phyloP scores from a whole-genome alignment of 768 basidiomycete species.

The Naganishia vishniacii region DNA sequence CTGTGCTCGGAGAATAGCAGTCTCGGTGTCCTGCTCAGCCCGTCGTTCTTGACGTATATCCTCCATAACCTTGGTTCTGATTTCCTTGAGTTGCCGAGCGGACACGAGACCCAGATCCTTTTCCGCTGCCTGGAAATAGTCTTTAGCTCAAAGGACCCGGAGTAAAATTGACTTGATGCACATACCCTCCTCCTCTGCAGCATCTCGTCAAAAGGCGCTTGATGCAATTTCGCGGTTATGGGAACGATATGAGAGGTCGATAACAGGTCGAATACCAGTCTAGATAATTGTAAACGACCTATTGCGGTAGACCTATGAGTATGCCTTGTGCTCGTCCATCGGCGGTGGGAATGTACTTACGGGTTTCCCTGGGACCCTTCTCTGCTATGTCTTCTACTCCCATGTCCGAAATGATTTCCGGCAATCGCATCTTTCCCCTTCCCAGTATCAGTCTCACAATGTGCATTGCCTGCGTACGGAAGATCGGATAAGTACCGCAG shows the following conservation, averaged over 20 bases:
- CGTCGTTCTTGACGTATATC: background rate
- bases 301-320: background rate
- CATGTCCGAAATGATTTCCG: conserved; percentile 58
- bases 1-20: conserved; percentile 4
- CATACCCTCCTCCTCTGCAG: conserved; percentile 22
- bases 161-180: background rate
- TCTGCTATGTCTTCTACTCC: conserved; percentile 41
- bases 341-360: conserved; percentile 48
- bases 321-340: background rate
- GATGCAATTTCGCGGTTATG: conserved; percentile 22
- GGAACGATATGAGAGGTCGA: conserved; percentile 23
- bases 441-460: conserved; percentile 72
- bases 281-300: conserved; percentile 17
- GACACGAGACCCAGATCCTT: background rate
- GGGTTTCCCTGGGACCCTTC: conserved; percentile 51
- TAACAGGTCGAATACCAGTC: conserved; percentile 21
- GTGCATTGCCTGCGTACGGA: conserved; percentile 59
- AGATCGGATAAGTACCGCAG: too few species aligned
- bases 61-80: background rate
- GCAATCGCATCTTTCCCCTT: conserved; percentile 75
- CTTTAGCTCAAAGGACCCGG: background rate
- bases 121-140: background rate
- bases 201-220: conserved; percentile 29
- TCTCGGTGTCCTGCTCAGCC: conserved; percentile 8
- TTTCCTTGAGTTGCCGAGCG: background rate